Percentiles rank a stretch among this genome's conserved stretches.
These are phyloP conservation scores for Ceratopteris richardii DNA, from an alignment of 75 land plant species.

Conservation along the genomic window DNA sequence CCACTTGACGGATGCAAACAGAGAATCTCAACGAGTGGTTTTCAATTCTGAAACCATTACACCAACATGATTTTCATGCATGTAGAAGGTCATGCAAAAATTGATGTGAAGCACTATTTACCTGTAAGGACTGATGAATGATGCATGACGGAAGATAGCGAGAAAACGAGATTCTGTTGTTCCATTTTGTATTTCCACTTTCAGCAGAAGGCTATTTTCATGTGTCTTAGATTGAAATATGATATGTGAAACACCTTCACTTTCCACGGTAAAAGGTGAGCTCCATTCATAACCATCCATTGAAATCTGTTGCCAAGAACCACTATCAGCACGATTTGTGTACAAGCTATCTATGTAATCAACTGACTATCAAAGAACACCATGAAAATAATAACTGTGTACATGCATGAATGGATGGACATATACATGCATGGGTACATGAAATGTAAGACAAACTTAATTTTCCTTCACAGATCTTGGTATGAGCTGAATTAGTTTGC, in stretches of 20 bases:
- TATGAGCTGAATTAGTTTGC: too few species aligned
- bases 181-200: constrained; percentile 65
- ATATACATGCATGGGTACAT: too few species aligned
- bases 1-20: constrained; percentile 70
- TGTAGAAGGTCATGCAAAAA: background rate
- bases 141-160: constrained; percentile 68
- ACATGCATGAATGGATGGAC: too few species aligned
- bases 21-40: constrained; percentile 71
- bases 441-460: too few species aligned
- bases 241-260: constrained; percentile 57
- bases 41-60: constrained; percentile 82
- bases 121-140: constrained; percentile 84
- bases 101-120: too few species aligned
- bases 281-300: constrained; percentile 90
- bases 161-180: constrained; percentile 59
- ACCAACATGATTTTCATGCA: too few species aligned
- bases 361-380: too few species aligned
- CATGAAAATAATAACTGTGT: too few species aligned
- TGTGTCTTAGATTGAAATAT: constrained; percentile 34
- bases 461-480: too few species aligned
- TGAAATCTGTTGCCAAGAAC: constrained; percentile 47
- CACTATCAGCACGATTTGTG: too few species aligned
- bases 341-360: too few species aligned
- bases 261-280: constrained; percentile 62
- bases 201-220: constrained; percentile 22